Evolutionary conservation across 1,139 yeast species (phyloP), one percentile per base, ranked within the genome.

Genomic region (Torulaspora globosa): DNA sequence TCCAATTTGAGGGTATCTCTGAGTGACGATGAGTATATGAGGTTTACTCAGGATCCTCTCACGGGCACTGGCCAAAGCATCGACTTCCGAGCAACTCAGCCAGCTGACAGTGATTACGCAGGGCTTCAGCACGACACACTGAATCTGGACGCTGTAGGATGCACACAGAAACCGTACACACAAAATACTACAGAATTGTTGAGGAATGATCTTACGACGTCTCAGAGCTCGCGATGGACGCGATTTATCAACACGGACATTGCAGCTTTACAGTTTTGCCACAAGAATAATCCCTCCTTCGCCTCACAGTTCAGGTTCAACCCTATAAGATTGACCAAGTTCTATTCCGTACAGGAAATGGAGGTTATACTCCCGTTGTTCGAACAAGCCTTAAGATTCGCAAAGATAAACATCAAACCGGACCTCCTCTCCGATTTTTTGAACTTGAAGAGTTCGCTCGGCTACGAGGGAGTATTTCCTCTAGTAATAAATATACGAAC

Each of bases 1-100:
- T 70, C 71, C 21, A 74, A 70, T 50, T 58, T 79, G 48, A 70
- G 73, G 61, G 67, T 82, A 59, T 68, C 78, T 41, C 54, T 76
- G 50, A 63, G 73, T 47, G 76, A 75, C 60, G 67, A 69, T 44
- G 73, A 72, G 43, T 65, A 68, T 58, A 45, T 63, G 48, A 46
- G 47, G 33, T 60, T 58, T 15, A 65, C 68, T 2, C 64, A 58
- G 39, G 60, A 54, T 24, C 49, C 48, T 11, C 43, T 40, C 10
- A 15, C 33, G 23, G 16, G 30, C n/a, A 37, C 37, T 10, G 23
- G 24, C 10, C 24, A 33, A 10, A 33, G 34, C 19, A 16, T 45
- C 7, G 40, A 30, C 3, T 45, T 49, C 10, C 44, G 53, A 29
- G 50, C 65, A 3, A 63, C 67, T 2, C 67, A 62, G 42, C 64